A percentile compares a stretch with the other conserved stretches of the same genome.
Evolutionary conservation across 2,329 filamentous ascomycete genomes (phyloP).

Genomic region (Xylariaceae sp.): DNA sequence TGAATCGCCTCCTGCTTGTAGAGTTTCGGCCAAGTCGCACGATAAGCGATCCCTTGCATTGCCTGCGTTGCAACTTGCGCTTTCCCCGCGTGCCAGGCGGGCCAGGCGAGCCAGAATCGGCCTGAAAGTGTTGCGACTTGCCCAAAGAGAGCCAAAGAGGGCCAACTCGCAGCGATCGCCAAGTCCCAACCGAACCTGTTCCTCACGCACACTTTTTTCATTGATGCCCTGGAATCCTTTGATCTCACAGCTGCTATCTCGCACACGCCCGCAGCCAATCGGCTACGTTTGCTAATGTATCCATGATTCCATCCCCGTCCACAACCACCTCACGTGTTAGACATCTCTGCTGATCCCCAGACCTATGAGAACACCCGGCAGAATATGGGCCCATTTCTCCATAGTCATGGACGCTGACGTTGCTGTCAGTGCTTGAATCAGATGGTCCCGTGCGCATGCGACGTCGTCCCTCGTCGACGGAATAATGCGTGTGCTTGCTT

Average conservation of each 20-base stretch:
- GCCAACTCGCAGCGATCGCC: too few relatives aligned
- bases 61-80: too few relatives aligned
- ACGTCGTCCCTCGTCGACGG: background rate
- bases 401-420: background rate
- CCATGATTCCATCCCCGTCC: background rate
- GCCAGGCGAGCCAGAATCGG: too few relatives aligned
- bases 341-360: background rate
- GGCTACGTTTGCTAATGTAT: too few relatives aligned
- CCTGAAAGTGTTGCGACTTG: background rate
- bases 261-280: too few relatives aligned
- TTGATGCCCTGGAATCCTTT: too few relatives aligned
- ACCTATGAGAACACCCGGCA: background rate
- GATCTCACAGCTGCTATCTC: too few relatives aligned
- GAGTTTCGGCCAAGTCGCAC: background rate
- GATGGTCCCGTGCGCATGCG: background rate
- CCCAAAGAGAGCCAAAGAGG: background rate
- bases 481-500: background rate
- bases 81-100: too few relatives aligned
- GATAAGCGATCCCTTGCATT: background rate
- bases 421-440: background rate
- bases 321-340: background rate
- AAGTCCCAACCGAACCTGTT: too few relatives aligned
- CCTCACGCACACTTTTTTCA: too few relatives aligned
- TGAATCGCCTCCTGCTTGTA: background rate
- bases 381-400: too few relatives aligned